phyloP scores from a whole-genome alignment of 2,329 filamentous ascomycete species.

The Didymella keratinophila region DNA sequence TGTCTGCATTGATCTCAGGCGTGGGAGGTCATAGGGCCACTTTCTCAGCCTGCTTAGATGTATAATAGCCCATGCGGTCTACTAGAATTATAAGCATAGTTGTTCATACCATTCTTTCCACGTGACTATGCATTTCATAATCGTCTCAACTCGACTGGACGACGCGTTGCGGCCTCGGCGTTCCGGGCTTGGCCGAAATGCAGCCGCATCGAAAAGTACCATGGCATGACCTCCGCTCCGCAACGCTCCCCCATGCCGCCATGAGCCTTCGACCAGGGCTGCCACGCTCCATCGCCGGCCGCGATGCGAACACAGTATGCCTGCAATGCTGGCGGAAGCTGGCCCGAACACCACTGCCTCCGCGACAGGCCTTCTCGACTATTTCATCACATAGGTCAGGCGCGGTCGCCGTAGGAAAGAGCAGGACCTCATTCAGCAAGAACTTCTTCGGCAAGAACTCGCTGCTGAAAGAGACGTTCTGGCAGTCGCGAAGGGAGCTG shows the following conservation, averaged over 20 bases:
- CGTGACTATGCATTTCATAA: too few species aligned
- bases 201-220: slow-evolving; percentile 16
- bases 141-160: too few species aligned
- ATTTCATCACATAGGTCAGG: slow-evolving; percentile 37
- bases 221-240: slow-evolving; percentile 8
- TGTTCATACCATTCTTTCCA: background rate
- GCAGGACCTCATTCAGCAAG: slow-evolving; percentile 44
- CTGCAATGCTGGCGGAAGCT: slow-evolving; percentile 47
- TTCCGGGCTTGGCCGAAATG: background rate
- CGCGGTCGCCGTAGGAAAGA: slow-evolving; percentile 40
- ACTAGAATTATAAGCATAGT: slow-evolving; percentile 20
- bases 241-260: slow-evolving; percentile 35
- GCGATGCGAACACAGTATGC: slow-evolving; percentile 43
- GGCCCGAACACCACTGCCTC: slow-evolving; percentile 28
- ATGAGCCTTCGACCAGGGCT: slow-evolving; percentile 50
- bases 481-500: slow-evolving; percentile 38
- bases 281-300: slow-evolving; percentile 38
- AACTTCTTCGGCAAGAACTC: slow-evolving; percentile 53
- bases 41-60: slow-evolving; percentile 42
- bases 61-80: slow-evolving; percentile 35
- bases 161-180: slow-evolving; percentile 1
- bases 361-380: slow-evolving; percentile 42
- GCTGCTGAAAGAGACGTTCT: slow-evolving; percentile 43
- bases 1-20: slow-evolving; percentile 34
- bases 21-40: slow-evolving; percentile 36